phyloP scores from a whole-genome alignment of 768 basidiomycete genomes.

The Suillus bovinus region DNA sequence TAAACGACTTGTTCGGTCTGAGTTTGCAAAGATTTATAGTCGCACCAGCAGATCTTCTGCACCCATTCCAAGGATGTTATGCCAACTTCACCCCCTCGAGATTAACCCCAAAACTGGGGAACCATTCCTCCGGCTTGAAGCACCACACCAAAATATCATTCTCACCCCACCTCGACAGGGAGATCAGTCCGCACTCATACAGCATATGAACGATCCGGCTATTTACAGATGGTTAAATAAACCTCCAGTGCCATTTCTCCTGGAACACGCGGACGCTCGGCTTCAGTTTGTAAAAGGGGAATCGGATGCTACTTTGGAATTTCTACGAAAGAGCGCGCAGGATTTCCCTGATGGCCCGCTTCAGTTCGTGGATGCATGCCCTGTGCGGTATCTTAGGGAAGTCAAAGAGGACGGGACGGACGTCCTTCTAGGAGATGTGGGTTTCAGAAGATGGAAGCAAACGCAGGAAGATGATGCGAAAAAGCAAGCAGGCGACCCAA shows the following conservation, averaged over 20 bases:
- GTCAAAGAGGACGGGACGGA: constrained; percentile 55
- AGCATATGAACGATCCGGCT: constrained; percentile 48
- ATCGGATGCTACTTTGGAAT: constrained; percentile 23
- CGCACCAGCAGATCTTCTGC: not conserved
- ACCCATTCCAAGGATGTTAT: not conserved
- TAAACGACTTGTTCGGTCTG: not conserved
- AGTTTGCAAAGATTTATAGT: not conserved
- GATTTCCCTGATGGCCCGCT: constrained; percentile 23
- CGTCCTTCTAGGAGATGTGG: constrained; percentile 47
- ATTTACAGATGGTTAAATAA: constrained; percentile 47
- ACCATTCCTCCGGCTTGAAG: constrained; percentile 53
- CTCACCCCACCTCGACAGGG: constrained; percentile 55
- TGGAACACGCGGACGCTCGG: constrained; percentile 42
- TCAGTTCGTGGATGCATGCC: constrained; percentile 43
- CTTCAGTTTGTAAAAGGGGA: constrained; percentile 20
- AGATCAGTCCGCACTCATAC: constrained; percentile 40
- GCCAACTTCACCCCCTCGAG: constrained; percentile 40
- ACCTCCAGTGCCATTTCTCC: constrained; percentile 56
- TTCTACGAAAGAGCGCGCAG: constrained; percentile 21
- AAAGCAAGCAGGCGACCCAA: constrained; percentile 48
- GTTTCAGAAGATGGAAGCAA: constrained; percentile 28
- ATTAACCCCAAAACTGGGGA: constrained; percentile 45
- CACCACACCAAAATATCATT: constrained; percentile 53
- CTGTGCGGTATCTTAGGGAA: constrained; percentile 54
- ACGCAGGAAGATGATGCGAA: constrained; percentile 42